Evolutionary conservation across 2,329 filamentous ascomycete genomes (phyloP), one percentile per base, ranked within the genome.

Genomic region (Thermothelomyces thermophilus): DNA sequence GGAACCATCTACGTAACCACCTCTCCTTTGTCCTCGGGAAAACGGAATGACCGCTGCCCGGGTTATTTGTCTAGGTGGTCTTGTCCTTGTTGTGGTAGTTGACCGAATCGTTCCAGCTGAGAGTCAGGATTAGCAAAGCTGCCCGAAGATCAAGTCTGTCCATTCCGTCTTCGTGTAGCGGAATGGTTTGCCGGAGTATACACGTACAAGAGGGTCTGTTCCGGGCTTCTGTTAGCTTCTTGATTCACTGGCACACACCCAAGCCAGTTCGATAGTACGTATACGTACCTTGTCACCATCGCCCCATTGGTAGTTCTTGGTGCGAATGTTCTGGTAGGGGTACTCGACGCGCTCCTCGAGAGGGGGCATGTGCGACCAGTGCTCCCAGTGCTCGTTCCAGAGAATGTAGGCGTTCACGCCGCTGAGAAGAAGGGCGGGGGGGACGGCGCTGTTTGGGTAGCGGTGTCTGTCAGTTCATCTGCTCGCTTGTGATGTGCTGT

Each of bases 31-130:
- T 47, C 26, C 24, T 35, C 13, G 13, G 24, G 9, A 26, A 5
- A 26, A 26, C 5, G 24, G 9, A 26, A 26, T 9, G 9, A 26
- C 24, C 24, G 24, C 5, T 26, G 24, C 24, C 24, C 24, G 5
- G 24, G 5, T 5, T 5, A 26, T 26, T 19, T 49, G 52, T 59
- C 72, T 74, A 77, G 52, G 66, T 63, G 54, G 68, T 65, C 80
- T 87, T 89, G 76, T 94, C 85, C 76, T 86, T 86, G 77, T 95
- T 90, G 83, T 97, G 90, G 77, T 95, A 91, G 83, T 97, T 97
- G 77, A 96, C 90, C 52, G 77, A 79, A 60, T 84, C 76, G 74
- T 97, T 97, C 93, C 93, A 98, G 86, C 86, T 89, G 63, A 58
- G 57, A 51, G 33, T 30, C 36, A 48, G 9, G 31, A 54, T 66